These are phyloP conservation scores for Penicillium olsonii DNA, from an alignment of 2,329 filamentous ascomycete genomes.

Conservation along the genomic window DNA sequence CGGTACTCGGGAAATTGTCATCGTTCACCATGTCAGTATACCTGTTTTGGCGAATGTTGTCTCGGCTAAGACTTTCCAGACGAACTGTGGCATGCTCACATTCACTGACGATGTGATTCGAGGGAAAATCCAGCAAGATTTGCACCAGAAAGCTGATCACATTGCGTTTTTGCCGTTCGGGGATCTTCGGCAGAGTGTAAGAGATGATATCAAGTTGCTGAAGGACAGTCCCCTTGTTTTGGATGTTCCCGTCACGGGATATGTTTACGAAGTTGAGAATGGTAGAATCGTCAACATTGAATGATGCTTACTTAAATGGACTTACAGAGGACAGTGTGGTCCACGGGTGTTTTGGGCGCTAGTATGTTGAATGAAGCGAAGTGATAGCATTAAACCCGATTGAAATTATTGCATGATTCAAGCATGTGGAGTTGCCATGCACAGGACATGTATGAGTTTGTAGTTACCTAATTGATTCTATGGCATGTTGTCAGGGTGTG, in stretches of 20 bases:
- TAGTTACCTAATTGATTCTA: too few species aligned
- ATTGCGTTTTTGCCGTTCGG: slow-evolving; percentile 66
- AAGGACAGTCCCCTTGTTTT: slow-evolving; percentile 61
- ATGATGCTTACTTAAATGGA: too few species aligned
- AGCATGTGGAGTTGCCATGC: too few species aligned
- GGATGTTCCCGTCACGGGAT: slow-evolving; percentile 67
- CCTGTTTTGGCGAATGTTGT: too few species aligned
- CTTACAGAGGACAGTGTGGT: too few species aligned
- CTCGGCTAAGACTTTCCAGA: too few species aligned
- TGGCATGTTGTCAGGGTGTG: background rate
- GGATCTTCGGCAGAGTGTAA: slow-evolving; percentile 61
- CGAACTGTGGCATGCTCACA: slow-evolving; percentile 71
- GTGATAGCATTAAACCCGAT: too few species aligned
- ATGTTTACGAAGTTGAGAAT: slow-evolving; percentile 76
- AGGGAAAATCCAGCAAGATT: slow-evolving; percentile 58
- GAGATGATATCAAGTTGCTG: slow-evolving; percentile 66
- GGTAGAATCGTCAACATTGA: slow-evolving; percentile 59
- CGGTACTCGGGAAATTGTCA: slow-evolving; percentile 71
- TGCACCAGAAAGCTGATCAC: slow-evolving; percentile 49
- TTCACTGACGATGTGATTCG: slow-evolving; percentile 64
- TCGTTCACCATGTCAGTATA: slow-evolving; percentile 51
- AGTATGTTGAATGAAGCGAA: too few species aligned
- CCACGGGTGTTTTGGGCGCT: too few species aligned
- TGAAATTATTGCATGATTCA: too few species aligned
- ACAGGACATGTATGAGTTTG: background rate